phyloP scores from a whole-genome alignment of 805 yeast genomes.

The Pichia eremophila region DNA sequence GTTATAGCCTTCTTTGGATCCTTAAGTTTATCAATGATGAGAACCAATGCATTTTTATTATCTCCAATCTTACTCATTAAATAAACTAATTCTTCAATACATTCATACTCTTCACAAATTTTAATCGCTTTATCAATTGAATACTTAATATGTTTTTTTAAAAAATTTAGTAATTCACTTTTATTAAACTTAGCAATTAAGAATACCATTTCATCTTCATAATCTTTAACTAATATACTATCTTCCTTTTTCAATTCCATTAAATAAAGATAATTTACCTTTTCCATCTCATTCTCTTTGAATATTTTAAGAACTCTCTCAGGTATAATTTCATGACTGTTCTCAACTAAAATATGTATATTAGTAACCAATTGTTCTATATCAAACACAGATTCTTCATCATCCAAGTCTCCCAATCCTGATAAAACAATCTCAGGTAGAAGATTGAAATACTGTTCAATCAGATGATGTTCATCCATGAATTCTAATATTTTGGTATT shows the following conservation, averaged over 20 bases:
- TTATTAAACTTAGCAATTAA: conserved; percentile 59
- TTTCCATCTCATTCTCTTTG: conserved; percentile 31
- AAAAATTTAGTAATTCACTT: conserved; percentile 45
- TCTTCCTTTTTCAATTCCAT: conserved; percentile 50
- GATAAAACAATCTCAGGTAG: conserved; percentile 45
- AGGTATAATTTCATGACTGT: conserved; percentile 59
- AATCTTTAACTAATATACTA: conserved; percentile 41
- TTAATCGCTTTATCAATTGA: conserved; percentile 62
- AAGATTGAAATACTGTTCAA: conserved; percentile 37
- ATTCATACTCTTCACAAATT: conserved; percentile 45
- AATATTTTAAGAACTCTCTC: conserved; percentile 39
- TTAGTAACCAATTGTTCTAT: conserved; percentile 30
- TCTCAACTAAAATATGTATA: conserved; percentile 47
- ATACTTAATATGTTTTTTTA: conserved; percentile 52
- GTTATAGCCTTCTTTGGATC: conserved; percentile 76
- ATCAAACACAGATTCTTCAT: conserved; percentile 23
- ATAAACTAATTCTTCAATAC: conserved; percentile 67
- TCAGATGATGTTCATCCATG: conserved; percentile 52
- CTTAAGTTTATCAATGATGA: conserved; percentile 67
- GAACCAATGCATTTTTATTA: conserved; percentile 58
- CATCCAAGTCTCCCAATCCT: conserved; percentile 29
- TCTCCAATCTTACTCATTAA: conserved; percentile 78
- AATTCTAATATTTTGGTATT: conserved; percentile 50
- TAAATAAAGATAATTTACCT: conserved; percentile 56
- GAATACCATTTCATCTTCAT: conserved; percentile 58